Conservation (phyloP, 2,329 filamentous ascomycete genomes). For the Macrophomina phaseolina region DNA sequence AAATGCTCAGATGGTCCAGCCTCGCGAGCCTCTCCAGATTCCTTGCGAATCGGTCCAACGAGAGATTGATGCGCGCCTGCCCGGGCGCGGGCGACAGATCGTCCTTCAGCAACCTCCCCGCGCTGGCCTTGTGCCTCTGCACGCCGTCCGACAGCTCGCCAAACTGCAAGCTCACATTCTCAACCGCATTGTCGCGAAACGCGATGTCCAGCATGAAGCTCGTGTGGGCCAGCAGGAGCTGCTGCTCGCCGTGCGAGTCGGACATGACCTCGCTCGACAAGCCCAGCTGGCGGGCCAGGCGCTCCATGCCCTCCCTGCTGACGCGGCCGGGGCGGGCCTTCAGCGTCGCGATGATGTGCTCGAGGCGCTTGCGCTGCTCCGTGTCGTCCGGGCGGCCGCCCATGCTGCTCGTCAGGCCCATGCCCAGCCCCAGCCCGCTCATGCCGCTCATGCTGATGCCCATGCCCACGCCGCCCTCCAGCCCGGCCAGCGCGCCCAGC, state of each 20-base stretch:
- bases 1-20: constrained; percentile 71
- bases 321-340: constrained; percentile 72
- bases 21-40: constrained; percentile 74
- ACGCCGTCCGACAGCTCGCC: constrained; percentile 27
- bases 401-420: constrained; percentile 41
- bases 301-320: constrained; percentile 76
- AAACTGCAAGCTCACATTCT: constrained; percentile 30
- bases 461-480: constrained; percentile 49
- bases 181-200: constrained; percentile 13
- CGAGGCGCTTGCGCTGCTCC: constrained; percentile 59
- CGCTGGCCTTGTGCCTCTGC: constrained; percentile 10
- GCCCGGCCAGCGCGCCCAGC: constrained; percentile 48
- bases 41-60: constrained; percentile 70
- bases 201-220: constrained; percentile 41
- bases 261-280: constrained; percentile 53
- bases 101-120: constrained; percentile 59
- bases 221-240: constrained; percentile 46
- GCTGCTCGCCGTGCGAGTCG: constrained; percentile 32
- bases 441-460: constrained; percentile 49
- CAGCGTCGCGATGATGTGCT: constrained; percentile 69
- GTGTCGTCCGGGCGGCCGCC: constrained; percentile 56
- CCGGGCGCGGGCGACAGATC: constrained; percentile 66
- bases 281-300: constrained; percentile 70
- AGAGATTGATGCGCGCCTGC: constrained; percentile 72
- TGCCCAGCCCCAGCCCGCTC: constrained; percentile 42